Evolutionary conservation across 2,329 filamentous ascomycete species (phyloP).

Genomic region (Sporothrix curviconia): DNA sequence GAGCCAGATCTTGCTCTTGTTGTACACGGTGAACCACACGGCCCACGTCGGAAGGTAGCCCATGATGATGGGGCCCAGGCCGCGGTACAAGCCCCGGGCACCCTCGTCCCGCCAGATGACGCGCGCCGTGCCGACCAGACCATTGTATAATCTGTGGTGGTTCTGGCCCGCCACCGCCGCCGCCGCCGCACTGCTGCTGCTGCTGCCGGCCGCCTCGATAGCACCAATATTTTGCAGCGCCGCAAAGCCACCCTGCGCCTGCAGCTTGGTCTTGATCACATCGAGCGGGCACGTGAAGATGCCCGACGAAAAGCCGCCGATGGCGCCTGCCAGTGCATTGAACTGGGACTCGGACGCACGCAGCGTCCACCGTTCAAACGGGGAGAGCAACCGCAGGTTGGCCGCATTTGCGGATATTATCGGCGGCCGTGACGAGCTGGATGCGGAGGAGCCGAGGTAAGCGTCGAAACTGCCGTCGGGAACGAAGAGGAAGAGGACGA

Average conservation of each 20-base stretch:
- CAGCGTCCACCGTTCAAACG: slow-evolving; percentile 50
- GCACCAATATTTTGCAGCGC: slow-evolving; percentile 36
- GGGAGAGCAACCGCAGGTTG: slow-evolving; percentile 30
- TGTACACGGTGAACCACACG: slow-evolving; percentile 85
- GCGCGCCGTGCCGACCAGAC: slow-evolving; percentile 76
- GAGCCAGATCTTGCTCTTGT: slow-evolving; percentile 16
- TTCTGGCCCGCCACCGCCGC: slow-evolving; percentile 22
- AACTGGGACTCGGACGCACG: slow-evolving; percentile 57
- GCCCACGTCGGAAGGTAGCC: slow-evolving; percentile 98
- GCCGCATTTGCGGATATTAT: slow-evolving; percentile 21
- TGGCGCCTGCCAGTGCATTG: slow-evolving; percentile 78
- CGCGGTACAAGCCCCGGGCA: slow-evolving; percentile 83
- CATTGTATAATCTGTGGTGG: slow-evolving; percentile 65
- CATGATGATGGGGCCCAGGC: slow-evolving; percentile 86
- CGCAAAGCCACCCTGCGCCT: slow-evolving; percentile 82
- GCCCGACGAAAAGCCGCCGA: slow-evolving; percentile 86
- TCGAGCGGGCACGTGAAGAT: slow-evolving; percentile 95
- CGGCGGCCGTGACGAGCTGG: slow-evolving; percentile 1
- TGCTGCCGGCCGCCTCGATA: slow-evolving; percentile 24
- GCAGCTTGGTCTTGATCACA: slow-evolving; percentile 97
- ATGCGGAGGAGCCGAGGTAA: too few species aligned
- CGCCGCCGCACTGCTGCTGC: slow-evolving; percentile 23
- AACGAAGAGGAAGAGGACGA: neutral
- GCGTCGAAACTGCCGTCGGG: slow-evolving; percentile 59
- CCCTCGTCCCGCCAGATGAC: slow-evolving; percentile 87